A percentile compares a stretch with the other conserved stretches of the same genome.
phyloP scores from a whole-genome alignment of 345 rosid species.

The Erodium maritimum region DNA sequence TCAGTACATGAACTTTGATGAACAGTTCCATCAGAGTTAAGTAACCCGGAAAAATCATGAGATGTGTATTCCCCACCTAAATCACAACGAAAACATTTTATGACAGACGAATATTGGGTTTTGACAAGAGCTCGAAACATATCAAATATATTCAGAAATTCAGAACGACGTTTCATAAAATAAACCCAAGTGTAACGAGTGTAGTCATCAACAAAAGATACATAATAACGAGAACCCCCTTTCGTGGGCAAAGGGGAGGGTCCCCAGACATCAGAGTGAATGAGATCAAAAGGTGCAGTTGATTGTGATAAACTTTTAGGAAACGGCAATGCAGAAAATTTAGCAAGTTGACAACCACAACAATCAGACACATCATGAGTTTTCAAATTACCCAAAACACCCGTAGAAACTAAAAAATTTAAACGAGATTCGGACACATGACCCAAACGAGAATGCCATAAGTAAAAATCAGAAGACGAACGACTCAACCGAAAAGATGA shows the following conservation, averaged over 20 bases:
- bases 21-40: too few relatives aligned
- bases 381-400: not conserved
- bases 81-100: constrained; percentile 2
- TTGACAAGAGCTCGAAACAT: not conserved
- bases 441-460: not conserved
- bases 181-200: not conserved
- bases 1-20: too few relatives aligned
- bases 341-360: not conserved
- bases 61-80: too few relatives aligned
- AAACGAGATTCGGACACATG: not conserved
- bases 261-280: not conserved
- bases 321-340: not conserved
- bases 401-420: not conserved
- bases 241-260: not conserved
- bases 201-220: constrained; percentile 2
- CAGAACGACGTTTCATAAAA: not conserved
- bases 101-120: not conserved
- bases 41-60: too few relatives aligned
- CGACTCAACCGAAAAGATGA: not conserved
- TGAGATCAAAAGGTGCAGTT: not conserved
- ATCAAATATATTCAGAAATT: not conserved
- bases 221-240: not conserved
- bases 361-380: not conserved
- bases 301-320: not conserved
- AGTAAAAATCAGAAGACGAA: not conserved